A percentile compares a stretch with the other conserved stretches of the same genome.
These are phyloP conservation scores for Diaporthe australafricana DNA, from an alignment of 2,329 filamentous ascomycete species.

Conservation along the genomic window DNA sequence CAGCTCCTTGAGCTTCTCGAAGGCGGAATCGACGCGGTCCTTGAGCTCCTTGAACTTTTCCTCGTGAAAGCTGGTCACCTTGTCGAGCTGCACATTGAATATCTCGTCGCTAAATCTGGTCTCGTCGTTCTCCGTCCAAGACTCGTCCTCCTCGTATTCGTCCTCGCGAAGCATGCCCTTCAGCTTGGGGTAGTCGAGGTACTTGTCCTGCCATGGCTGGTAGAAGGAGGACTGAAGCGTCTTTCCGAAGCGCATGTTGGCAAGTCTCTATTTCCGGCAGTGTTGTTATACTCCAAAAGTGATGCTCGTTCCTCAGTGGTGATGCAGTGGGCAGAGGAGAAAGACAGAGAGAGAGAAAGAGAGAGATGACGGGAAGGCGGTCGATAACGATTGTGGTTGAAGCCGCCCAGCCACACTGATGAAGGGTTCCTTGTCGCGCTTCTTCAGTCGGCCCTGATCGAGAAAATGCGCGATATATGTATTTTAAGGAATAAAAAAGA, in stretches of 20 bases:
- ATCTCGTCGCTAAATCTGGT: slow-evolving; percentile 94
- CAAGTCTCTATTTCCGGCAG: neutral
- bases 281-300: neutral
- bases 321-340: neutral
- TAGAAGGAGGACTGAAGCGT: slow-evolving; percentile 86
- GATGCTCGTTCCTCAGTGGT: neutral
- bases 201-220: slow-evolving; percentile 89
- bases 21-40: slow-evolving; percentile 64
- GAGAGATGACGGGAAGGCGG: neutral
- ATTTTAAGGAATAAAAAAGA: no score
- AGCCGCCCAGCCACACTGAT: neutral
- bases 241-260: slow-evolving; percentile 89
- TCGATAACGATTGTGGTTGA: neutral
- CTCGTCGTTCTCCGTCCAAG: slow-evolving; percentile 96
- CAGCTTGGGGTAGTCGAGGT: slow-evolving; percentile 95
- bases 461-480: neutral
- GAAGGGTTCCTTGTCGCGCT: neutral
- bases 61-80: slow-evolving; percentile 90
- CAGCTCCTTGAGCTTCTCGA: slow-evolving; percentile 82
- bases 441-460: neutral
- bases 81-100: slow-evolving; percentile 93
- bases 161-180: slow-evolving; percentile 90
- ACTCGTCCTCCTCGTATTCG: slow-evolving; percentile 67
- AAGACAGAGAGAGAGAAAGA: neutral
- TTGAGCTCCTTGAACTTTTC: slow-evolving; percentile 74